Conservation (phyloP, 345 rosid genomes). For the Cochlearia excelsa region DNA sequence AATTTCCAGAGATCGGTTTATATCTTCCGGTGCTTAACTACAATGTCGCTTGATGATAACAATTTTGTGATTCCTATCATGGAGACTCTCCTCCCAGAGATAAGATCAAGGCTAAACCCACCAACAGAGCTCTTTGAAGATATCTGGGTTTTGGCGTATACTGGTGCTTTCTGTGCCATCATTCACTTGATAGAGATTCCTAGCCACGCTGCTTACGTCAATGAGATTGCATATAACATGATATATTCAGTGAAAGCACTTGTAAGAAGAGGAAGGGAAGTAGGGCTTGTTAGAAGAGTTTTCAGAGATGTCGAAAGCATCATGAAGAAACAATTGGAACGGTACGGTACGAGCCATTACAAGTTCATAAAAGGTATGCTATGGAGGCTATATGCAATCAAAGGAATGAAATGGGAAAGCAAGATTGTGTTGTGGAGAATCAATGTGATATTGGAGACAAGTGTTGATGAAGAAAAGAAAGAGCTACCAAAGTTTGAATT, state of each 20-base stretch:
- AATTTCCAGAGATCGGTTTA: not conserved
- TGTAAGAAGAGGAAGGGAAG: slow-evolving; percentile 14
- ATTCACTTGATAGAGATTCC: slow-evolving; percentile 1
- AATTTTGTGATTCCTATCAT: not conserved
- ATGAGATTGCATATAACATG: slow-evolving; percentile 3
- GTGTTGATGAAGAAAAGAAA: not conserved
- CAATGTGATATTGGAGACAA: not conserved
- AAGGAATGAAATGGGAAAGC: slow-evolving; percentile 18
- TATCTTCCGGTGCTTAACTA: slow-evolving; percentile 10
- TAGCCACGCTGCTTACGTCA: not conserved
- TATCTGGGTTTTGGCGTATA: slow-evolving; percentile 13
- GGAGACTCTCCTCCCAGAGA: slow-evolving; percentile 6
- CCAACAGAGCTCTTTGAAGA: not conserved
- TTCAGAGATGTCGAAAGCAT: slow-evolving; percentile 14
- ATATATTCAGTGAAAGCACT: slow-evolving; percentile 15
- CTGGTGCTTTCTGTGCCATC: slow-evolving; percentile 5
- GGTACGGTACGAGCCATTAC: not conserved
- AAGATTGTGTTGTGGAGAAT: slow-evolving; percentile 9
- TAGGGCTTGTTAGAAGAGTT: slow-evolving; percentile 19
- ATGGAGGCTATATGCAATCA: not conserved
- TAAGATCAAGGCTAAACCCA: not conserved
- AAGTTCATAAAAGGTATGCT: not conserved
- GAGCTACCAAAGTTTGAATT: too few species aligned
- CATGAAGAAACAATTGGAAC: slow-evolving; percentile 5
- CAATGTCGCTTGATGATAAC: not conserved